Conservation (phyloP, 2,329 filamentous ascomycete species). For the Diaporthe sp. region DNA sequence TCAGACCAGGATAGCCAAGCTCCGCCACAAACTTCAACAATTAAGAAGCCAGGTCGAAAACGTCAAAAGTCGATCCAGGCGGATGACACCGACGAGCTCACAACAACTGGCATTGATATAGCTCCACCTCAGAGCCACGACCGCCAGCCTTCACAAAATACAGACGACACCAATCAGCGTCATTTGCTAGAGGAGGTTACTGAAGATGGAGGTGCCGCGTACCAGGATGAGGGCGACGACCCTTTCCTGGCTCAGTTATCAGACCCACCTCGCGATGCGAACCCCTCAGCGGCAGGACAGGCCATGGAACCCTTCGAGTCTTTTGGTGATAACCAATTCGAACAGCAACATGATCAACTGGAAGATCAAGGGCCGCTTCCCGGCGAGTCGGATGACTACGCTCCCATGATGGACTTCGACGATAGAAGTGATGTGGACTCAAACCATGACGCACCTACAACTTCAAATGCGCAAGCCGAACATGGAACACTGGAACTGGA, state of each 20-base stretch:
- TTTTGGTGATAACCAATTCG: background rate
- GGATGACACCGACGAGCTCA: constrained; percentile 47
- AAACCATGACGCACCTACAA: constrained; percentile 18
- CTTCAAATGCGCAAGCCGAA: background rate
- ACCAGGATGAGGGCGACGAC: constrained; percentile 41
- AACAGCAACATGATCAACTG: constrained; percentile 5
- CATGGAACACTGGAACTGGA: constrained; percentile 20
- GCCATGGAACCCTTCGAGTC: constrained; percentile 7
- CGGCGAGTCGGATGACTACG: constrained; percentile 36
- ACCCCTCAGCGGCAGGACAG: background rate
- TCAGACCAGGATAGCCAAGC: constrained; percentile 46
- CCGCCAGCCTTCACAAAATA: background rate
- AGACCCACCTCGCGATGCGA: constrained; percentile 23
- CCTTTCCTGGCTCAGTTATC: constrained; percentile 44
- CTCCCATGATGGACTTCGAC: constrained; percentile 35
- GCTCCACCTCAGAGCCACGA: background rate
- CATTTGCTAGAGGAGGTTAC: background rate
- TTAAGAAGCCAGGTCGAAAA: constrained; percentile 50
- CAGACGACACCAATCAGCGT: background rate
- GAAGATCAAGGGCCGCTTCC: constrained; percentile 31
- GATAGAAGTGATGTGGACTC: constrained; percentile 38
- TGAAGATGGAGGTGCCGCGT: background rate
- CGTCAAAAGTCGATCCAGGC: constrained; percentile 47
- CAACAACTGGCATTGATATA: background rate
- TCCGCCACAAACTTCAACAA: constrained; percentile 44